phyloP scores from a whole-genome alignment of 805 yeast genomes.

The Tetrapisispora arboricola region DNA sequence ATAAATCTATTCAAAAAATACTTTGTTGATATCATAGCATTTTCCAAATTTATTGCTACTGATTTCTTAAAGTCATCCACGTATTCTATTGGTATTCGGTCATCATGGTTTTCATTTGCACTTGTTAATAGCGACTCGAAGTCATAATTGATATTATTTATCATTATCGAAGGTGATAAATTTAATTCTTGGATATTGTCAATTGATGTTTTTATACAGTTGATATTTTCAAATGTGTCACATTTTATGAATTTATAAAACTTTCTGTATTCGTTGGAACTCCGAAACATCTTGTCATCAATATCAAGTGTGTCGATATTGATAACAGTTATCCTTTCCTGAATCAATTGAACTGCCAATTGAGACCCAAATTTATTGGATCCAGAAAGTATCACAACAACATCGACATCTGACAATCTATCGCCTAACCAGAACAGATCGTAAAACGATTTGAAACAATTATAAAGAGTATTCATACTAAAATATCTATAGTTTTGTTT shows the following conservation, averaged over 20 bases:
- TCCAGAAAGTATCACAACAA: slow-evolving; percentile 17
- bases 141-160: slow-evolving; percentile 16
- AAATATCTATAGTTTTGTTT: no score
- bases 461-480: neutral
- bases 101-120: neutral
- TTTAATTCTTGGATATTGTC: neutral
- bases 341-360: slow-evolving; percentile 7
- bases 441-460: slow-evolving; percentile 5
- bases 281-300: neutral
- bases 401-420: slow-evolving; percentile 7
- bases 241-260: slow-evolving; percentile 5
- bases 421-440: slow-evolving; percentile 15
- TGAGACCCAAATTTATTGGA: slow-evolving; percentile 11
- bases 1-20: slow-evolving; percentile 7
- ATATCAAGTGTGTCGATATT: slow-evolving; percentile 12
- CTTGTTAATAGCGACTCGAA: slow-evolving; percentile 3
- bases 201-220: neutral
- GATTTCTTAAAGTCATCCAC: slow-evolving; percentile 1
- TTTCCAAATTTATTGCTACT: slow-evolving; percentile 12
- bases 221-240: neutral
- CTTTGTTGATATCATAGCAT: slow-evolving; percentile 16
- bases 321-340: slow-evolving; percentile 7
- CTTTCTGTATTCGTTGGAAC: neutral
- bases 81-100: neutral
- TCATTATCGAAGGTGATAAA: slow-evolving; percentile 7